phyloP scores from a whole-genome alignment of 306 rosid genomes.

The Elaeagnus macrophylla region DNA sequence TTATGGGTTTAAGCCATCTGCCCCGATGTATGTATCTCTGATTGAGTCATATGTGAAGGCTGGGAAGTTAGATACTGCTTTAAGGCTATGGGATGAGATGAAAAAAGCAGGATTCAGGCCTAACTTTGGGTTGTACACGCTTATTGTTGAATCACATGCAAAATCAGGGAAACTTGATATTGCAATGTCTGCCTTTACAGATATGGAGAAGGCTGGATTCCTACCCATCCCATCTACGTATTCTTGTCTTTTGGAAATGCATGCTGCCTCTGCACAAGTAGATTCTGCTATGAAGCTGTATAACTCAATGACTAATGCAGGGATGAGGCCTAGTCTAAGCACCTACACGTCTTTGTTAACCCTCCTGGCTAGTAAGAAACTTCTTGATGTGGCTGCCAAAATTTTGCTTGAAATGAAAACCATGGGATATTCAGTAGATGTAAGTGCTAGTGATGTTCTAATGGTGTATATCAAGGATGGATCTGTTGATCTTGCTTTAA shows the following conservation, averaged over 20 bases:
- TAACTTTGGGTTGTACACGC: slow-evolving; percentile 84
- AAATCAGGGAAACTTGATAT: slow-evolving; percentile 87
- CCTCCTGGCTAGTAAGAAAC: slow-evolving; percentile 80
- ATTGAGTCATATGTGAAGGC: slow-evolving; percentile 87
- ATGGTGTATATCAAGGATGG: slow-evolving; percentile 97
- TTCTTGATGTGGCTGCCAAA: slow-evolving; percentile 66
- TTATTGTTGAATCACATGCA: slow-evolving; percentile 82
- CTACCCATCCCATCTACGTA: slow-evolving; percentile 87
- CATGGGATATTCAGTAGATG: slow-evolving; percentile 88
- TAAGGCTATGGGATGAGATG: slow-evolving; percentile 91
- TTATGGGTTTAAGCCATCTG: slow-evolving; percentile 61
- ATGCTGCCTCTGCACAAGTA: slow-evolving; percentile 79
- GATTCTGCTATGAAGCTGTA: slow-evolving; percentile 86
- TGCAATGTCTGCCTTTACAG: slow-evolving; percentile 75
- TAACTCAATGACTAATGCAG: slow-evolving; percentile 86
- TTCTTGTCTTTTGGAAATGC: slow-evolving; percentile 90
- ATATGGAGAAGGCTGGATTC: slow-evolving; percentile 98
- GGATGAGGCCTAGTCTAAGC: slow-evolving; percentile 76
- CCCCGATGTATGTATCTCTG: slow-evolving; percentile 56
- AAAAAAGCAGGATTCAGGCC: slow-evolving; percentile 81
- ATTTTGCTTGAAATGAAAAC: slow-evolving; percentile 87
- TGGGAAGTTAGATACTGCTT: slow-evolving; percentile 82
- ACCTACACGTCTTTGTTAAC: slow-evolving; percentile 69
- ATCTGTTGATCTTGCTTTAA: slow-evolving; percentile 75
- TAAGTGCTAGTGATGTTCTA: slow-evolving; percentile 81